Percentiles rank a stretch among this genome's conserved stretches.
These are phyloP conservation scores for Euryodendron excelsum DNA, from an alignment of 148 eudicot species.

Conservation along the genomic window DNA sequence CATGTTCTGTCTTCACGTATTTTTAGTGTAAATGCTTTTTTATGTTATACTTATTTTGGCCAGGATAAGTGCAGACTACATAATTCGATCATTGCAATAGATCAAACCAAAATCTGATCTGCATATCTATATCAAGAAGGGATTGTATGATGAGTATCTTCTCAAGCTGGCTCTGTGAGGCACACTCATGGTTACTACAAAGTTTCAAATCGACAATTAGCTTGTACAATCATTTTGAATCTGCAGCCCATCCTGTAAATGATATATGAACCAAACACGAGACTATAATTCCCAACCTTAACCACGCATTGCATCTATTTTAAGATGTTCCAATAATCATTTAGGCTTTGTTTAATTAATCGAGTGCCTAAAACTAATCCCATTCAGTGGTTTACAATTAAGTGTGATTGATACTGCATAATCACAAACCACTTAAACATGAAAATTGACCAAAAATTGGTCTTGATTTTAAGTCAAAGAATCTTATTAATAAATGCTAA, in stretches of 20 bases:
- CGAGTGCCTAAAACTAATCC: no score
- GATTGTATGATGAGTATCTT: neutral
- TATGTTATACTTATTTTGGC: neutral
- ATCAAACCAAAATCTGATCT: neutral
- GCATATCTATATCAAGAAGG: neutral
- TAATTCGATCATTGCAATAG: neutral
- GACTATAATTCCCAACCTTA: neutral
- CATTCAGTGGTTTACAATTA: no score
- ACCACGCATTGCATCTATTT: neutral
- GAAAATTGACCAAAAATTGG: no score
- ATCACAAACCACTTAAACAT: no score
- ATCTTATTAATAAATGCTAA: no score
- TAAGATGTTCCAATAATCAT: no score
- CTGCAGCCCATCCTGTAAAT: neutral
- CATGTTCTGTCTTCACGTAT: neutral
- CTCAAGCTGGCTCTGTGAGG: neutral
- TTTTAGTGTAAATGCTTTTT: neutral
- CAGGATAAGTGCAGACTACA: neutral
- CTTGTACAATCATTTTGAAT: neutral
- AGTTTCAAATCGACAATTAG: neutral
- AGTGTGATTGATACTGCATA: no score
- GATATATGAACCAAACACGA: neutral
- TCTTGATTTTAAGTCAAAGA: no score
- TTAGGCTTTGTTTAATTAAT: no score
- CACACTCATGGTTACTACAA: neutral